These are phyloP conservation scores for Scedosporium boydii DNA, from an alignment of 2,329 filamentous ascomycete genomes.

Conservation along the genomic window DNA sequence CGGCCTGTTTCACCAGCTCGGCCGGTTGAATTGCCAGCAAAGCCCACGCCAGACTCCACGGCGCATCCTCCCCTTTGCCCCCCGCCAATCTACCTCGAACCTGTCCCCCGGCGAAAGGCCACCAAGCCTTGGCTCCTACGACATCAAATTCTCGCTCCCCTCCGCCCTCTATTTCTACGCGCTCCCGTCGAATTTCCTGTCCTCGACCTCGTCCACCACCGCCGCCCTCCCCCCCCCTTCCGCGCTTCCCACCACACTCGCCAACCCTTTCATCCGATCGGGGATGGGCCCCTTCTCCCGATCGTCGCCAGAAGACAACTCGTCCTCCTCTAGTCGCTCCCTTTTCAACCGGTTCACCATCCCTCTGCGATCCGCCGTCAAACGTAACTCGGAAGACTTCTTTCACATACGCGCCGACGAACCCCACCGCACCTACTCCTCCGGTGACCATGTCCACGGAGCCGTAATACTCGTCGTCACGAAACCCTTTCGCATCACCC, in stretches of 20 bases:
- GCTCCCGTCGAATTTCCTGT: neutral
- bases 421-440: constrained; percentile 66
- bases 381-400: constrained; percentile 57
- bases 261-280: constrained; percentile 1
- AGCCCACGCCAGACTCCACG: neutral
- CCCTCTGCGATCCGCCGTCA: constrained; percentile 24
- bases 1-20: neutral
- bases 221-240: neutral
- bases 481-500: constrained; percentile 68
- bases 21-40: neutral
- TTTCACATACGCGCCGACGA: constrained; percentile 71
- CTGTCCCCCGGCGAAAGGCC: neutral
- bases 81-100: too few species aligned
- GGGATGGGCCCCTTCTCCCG: constrained; percentile 6
- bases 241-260: neutral
- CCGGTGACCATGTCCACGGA: constrained; percentile 66
- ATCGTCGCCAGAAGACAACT: constrained; percentile 4
- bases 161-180: neutral
- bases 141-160: neutral
- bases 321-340: constrained; percentile 5
- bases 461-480: constrained; percentile 62
- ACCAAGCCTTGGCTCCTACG: neutral
- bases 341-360: neutral
- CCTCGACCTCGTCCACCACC: neutral
- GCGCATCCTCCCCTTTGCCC: neutral